Conservation (phyloP, 164 flowering plant genomes). For the Tetracentron sinense region DNA sequence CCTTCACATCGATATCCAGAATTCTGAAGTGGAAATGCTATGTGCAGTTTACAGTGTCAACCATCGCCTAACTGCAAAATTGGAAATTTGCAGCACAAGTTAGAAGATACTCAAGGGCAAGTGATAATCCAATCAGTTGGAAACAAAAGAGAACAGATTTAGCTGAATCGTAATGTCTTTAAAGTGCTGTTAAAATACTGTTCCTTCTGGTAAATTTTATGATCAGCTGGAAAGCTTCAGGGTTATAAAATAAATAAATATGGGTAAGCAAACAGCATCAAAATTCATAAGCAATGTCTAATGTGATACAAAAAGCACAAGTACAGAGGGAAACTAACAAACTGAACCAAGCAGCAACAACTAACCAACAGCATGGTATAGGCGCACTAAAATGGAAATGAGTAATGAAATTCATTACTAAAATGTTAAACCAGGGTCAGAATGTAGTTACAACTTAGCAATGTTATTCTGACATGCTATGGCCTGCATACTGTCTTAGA, state of each 20-base stretch:
- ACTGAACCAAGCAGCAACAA: neutral
- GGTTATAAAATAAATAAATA: neutral
- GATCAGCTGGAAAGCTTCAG: neutral
- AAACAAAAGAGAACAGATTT: neutral
- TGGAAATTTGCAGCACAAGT: neutral
- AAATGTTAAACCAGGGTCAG: too few species aligned
- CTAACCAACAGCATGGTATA: neutral
- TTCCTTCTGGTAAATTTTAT: neutral
- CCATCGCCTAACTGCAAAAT: neutral
- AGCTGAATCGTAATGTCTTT: neutral
- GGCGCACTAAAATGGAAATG: neutral
- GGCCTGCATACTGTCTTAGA: too few species aligned
- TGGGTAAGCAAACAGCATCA: neutral
- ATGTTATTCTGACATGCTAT: too few species aligned
- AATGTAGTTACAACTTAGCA: too few species aligned
- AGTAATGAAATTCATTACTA: too few species aligned
- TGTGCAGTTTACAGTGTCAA: neutral
- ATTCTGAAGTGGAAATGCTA: neutral
- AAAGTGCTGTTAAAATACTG: neutral
- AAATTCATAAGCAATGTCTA: too few species aligned
- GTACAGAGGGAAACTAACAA: neutral
- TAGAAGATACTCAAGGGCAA: neutral
- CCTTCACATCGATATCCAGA: conserved; percentile 1
- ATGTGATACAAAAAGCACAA: neutral
- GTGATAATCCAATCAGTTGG: neutral